Base-by-base conservation (phyloP, 2,329 filamentous ascomycete species). In the Chrysoporthe austroafricana region DNA sequence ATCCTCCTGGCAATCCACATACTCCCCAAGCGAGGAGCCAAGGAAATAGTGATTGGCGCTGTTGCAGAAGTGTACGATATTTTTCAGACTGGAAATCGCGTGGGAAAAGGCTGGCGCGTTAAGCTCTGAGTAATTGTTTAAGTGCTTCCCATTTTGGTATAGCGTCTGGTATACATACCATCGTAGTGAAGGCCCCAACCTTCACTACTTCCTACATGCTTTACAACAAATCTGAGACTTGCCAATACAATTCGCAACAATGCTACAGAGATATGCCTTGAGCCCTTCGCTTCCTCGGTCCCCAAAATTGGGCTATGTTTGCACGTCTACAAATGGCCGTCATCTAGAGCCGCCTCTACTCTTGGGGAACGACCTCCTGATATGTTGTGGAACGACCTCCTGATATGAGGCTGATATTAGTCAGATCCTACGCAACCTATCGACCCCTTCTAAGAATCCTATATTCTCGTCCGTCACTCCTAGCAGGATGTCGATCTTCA, bases 1-100 rank as follows among this genome's bases (percentile, higher is more conserved):
- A 76, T 76, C 58, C 69, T 72, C 58, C 69, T 70, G 59, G 70
- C 71, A 60, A 68, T 71, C 70, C 72, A 72, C 71, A 72, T 56
- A 44, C 39, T 63, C 36, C 44, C 39, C 50, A 39, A 9, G n/a
- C 8, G n/a, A 43, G 34, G 32, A 21, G 34, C 13, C 18, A 21
- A 54, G 7, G 36, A n/a, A 14, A n/a, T n/a, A 32, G 61, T 32
- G 11, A n/a, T 5, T 14, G 54, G 34, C 8, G 46, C 8, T 13
- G 34, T 32, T 42, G 48, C n/a, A 39, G 9, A 39, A 21, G 32
- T 16, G 21, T 21, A 21, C 21, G 16, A 16, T 43, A 3, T 14
- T 16, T 5, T 5, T 14, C 16, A 36, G 5, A 8, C 13, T 42
- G 44, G 60, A 14, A n/a, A 18, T 52, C 44, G 60, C 34, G 36